Conservation (phyloP, 306 rosid genomes). For the Inga oerstediana region DNA sequence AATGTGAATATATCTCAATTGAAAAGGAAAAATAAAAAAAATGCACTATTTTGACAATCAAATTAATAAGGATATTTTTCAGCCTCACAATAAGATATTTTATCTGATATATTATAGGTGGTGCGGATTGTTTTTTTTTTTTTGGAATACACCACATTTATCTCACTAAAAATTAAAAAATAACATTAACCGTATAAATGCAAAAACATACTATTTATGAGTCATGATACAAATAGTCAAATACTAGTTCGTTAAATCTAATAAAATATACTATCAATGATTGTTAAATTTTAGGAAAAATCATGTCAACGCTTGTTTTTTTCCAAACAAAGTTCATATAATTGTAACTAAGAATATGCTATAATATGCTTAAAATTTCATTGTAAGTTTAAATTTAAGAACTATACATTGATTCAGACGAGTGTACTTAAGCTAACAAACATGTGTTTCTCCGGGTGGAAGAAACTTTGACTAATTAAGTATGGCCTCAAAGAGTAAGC, state of each 20-base stretch:
- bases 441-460: no score
- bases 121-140: background rate
- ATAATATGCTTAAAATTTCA: background rate
- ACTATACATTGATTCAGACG: no score
- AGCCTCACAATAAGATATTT: background rate
- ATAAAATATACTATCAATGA: background rate
- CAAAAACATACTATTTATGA: background rate
- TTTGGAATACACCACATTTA: background rate
- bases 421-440: no score
- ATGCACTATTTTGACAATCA: background rate
- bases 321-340: background rate
- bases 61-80: background rate
- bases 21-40: background rate
- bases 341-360: background rate
- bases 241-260: background rate
- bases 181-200: background rate
- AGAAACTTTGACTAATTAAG: no score
- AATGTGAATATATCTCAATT: background rate
- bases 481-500: no score
- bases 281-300: background rate
- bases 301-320: background rate
- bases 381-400: no score
- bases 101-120: background rate
- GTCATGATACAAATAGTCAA: background rate
- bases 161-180: background rate